Percentiles rank a stretch among this genome's conserved stretches.
Conservation (phyloP, 1,284 basidiomycete species). For the Cutaneotrichosporon cyanovorans region DNA sequence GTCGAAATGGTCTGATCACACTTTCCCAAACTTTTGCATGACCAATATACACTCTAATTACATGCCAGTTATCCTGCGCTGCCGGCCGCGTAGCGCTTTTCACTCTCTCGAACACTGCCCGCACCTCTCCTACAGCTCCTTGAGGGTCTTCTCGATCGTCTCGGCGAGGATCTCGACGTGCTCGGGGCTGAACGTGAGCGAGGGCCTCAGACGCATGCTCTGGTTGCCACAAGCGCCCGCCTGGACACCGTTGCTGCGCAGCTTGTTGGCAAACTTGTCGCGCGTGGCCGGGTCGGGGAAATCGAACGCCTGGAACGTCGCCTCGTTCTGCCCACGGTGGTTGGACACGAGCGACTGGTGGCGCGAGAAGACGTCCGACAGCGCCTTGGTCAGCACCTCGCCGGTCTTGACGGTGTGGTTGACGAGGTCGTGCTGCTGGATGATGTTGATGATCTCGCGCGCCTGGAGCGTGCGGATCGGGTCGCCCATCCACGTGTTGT, state of each 20-base stretch:
- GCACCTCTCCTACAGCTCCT: conserved; percentile 18
- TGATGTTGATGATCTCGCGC: conserved; percentile 48
- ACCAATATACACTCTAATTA: no score
- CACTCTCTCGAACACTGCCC: no score
- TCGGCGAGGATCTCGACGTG: conserved; percentile 47
- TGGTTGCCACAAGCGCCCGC: conserved; percentile 32
- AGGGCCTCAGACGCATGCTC: conserved; percentile 49
- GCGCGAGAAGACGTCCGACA: conserved; percentile 33
- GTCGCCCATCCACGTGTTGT: conserved; percentile 46
- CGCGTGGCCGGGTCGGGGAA: conserved; percentile 38
- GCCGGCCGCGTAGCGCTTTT: no score
- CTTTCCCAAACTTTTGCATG: no score
- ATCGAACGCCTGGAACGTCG: conserved; percentile 53
- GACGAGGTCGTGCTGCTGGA: conserved; percentile 45
- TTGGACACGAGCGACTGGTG: conserved; percentile 32
- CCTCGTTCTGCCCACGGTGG: conserved; percentile 49
- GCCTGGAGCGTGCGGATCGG: conserved; percentile 52
- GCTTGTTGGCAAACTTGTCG: conserved; percentile 47
- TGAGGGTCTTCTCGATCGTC: conserved; percentile 33
- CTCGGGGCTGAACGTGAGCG: conserved; percentile 49
- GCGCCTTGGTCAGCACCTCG: conserved; percentile 35
- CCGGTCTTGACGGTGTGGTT: conserved; percentile 43
- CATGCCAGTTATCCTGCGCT: no score
- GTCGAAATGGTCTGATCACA: no score
- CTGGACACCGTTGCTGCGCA: conserved; percentile 48